These are phyloP conservation scores for Fagus sylvatica DNA, from an alignment of 306 rosid species.

Conservation along the genomic window DNA sequence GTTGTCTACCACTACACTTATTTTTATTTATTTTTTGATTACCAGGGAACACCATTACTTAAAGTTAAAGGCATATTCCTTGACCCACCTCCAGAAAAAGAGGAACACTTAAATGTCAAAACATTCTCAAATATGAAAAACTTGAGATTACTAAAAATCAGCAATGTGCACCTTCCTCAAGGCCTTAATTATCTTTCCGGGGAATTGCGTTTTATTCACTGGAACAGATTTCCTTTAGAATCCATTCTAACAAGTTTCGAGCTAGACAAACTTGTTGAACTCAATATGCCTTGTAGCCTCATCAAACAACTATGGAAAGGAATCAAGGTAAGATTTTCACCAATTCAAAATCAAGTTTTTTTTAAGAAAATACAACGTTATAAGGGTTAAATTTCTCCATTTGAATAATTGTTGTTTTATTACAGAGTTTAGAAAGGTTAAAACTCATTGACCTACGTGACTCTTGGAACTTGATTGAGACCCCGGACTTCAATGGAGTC, in stretches of 20 bases:
- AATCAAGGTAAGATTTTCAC: neutral
- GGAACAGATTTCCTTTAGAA: neutral
- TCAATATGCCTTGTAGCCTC: neutral
- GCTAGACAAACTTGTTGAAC: neutral
- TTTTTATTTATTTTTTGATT: neutral
- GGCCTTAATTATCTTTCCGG: neutral
- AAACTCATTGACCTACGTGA: neutral
- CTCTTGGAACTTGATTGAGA: neutral
- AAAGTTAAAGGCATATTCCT: neutral
- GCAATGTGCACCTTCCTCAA: neutral
- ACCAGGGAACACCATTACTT: neutral
- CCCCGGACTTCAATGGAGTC: neutral
- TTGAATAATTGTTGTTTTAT: neutral
- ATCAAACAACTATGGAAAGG: neutral
- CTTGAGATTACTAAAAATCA: neutral
- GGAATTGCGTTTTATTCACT: neutral
- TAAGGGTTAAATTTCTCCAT: neutral
- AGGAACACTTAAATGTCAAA: neutral
- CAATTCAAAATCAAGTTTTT: neutral
- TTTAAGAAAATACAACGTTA: too few relatives aligned
- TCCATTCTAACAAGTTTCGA: neutral
- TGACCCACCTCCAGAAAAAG: too few relatives aligned
- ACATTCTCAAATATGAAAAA: constrained; percentile 6
- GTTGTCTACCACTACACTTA: neutral
- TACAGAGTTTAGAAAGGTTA: neutral